Evolutionary conservation across 1,139 yeast genomes (phyloP).

Genomic region (Debaryomyces psychrophilus): DNA sequence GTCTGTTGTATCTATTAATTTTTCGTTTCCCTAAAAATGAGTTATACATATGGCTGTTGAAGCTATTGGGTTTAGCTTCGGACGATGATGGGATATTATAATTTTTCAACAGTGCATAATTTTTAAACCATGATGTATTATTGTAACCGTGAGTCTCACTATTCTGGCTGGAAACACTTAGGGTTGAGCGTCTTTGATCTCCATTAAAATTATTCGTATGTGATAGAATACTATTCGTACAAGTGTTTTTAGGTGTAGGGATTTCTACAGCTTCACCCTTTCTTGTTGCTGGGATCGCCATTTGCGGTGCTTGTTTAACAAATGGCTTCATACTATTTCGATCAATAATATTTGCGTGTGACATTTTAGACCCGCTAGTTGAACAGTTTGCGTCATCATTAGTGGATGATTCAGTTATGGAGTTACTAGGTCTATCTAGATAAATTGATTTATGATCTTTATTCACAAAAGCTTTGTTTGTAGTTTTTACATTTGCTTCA

Average conservation of each 20-base stretch:
- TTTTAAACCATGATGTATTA: slow-evolving; percentile 28
- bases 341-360: neutral
- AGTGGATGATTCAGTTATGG: neutral
- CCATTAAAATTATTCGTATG: slow-evolving; percentile 8
- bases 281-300: slow-evolving; percentile 84
- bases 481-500: slow-evolving; percentile 12
- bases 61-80: slow-evolving; percentile 19
- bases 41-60: slow-evolving; percentile 27
- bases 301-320: slow-evolving; percentile 70
- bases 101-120: slow-evolving; percentile 26
- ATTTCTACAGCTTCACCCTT: slow-evolving; percentile 80
- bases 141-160: slow-evolving; percentile 13
- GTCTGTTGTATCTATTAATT: slow-evolving; percentile 15
- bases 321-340: slow-evolving; percentile 19
- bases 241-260: slow-evolving; percentile 40
- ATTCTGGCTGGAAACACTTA: slow-evolving; percentile 4
- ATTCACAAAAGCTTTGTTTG: slow-evolving; percentile 20
- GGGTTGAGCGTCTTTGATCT: too few species aligned
- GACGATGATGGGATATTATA: slow-evolving; percentile 8
- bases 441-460: slow-evolving; percentile 12
- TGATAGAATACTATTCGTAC: slow-evolving; percentile 16
- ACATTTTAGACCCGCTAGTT: neutral
- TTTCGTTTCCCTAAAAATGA: slow-evolving; percentile 24
- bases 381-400: slow-evolving; percentile 6
- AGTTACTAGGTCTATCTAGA: neutral